phyloP scores from a whole-genome alignment of 2,329 filamentous ascomycete species.

The Sphaerulina vaccinii region DNA sequence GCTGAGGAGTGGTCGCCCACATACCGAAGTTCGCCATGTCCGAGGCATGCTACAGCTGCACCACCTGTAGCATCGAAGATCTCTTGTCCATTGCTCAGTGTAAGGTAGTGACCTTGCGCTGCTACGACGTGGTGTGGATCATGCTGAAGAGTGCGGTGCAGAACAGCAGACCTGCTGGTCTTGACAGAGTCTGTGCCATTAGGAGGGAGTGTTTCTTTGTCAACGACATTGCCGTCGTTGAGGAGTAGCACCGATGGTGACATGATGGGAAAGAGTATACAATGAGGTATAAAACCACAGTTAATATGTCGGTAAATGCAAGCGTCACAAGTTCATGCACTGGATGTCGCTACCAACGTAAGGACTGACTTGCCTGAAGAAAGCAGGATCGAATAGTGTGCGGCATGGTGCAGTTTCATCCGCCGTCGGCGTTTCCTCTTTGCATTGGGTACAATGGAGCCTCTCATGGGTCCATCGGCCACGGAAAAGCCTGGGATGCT shows the following conservation, averaged over 20 bases:
- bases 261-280: slow-evolving; percentile 12
- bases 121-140: slow-evolving; percentile 49
- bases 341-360: background rate
- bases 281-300: background rate
- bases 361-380: background rate
- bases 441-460: slow-evolving; percentile 7
- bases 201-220: background rate
- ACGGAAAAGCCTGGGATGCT: slow-evolving; percentile 18
- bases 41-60: slow-evolving; percentile 69
- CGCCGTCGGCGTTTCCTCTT: slow-evolving; percentile 11
- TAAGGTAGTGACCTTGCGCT: slow-evolving; percentile 53
- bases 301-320: background rate
- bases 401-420: slow-evolving; percentile 5
- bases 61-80: slow-evolving; percentile 74
- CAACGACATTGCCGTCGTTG: slow-evolving; percentile 29
- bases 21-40: slow-evolving; percentile 60
- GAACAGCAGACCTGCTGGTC: slow-evolving; percentile 35
- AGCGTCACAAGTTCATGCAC: background rate
- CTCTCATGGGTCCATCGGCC: slow-evolving; percentile 14
- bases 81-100: slow-evolving; percentile 54
- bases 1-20: background rate
- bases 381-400: slow-evolving; percentile 3
- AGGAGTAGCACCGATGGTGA: slow-evolving; percentile 23
- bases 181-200: slow-evolving; percentile 5
- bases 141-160: slow-evolving; percentile 53